Conservation (phyloP, 2,329 filamentous ascomycete genomes). For the Ophiocordyceps camponoti-rufipedis region DNA sequence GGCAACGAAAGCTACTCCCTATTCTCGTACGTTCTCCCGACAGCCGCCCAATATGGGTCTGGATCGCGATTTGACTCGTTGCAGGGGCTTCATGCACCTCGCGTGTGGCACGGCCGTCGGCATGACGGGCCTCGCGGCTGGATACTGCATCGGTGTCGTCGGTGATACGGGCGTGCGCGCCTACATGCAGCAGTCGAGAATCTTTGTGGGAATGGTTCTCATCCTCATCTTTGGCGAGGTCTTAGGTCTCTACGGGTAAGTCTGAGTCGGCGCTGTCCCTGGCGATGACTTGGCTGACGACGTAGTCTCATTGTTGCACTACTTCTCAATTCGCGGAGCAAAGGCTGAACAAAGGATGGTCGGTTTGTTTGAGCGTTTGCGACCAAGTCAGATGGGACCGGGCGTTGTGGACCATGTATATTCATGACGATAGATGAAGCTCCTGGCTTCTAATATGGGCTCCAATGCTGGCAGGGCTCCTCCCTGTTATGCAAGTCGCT, state of each 20-base stretch:
- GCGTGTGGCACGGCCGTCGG: slow-evolving; percentile 82
- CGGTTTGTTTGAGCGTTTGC: neutral
- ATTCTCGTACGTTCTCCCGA: slow-evolving; percentile 45
- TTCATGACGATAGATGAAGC: slow-evolving; percentile 13
- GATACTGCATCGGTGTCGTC: slow-evolving; percentile 91
- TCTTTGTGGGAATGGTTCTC: slow-evolving; percentile 97
- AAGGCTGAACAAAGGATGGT: slow-evolving; percentile 23
- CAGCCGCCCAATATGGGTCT: neutral
- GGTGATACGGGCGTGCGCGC: slow-evolving; percentile 86
- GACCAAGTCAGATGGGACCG: slow-evolving; percentile 10
- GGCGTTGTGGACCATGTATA: slow-evolving; percentile 19
- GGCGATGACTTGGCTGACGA: slow-evolving; percentile 1
- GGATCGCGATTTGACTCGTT: slow-evolving; percentile 5
- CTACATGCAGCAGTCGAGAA: slow-evolving; percentile 89
- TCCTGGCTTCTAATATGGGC: slow-evolving; percentile 1
- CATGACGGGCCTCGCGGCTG: slow-evolving; percentile 79
- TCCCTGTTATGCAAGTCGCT: neutral
- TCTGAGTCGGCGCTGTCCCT: slow-evolving; percentile 1
- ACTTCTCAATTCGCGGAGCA: slow-evolving; percentile 78
- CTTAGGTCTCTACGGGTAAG: slow-evolving; percentile 86
- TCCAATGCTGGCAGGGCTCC: neutral
- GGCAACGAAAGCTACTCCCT: slow-evolving; percentile 53
- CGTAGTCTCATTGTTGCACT: slow-evolving; percentile 74
- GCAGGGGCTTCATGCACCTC: slow-evolving; percentile 80
- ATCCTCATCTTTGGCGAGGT: slow-evolving; percentile 99